Percentiles rank a stretch among this genome's conserved stretches.
Conservation (phyloP, 148 eudicot species). For the Limonium bicolor region DNA sequence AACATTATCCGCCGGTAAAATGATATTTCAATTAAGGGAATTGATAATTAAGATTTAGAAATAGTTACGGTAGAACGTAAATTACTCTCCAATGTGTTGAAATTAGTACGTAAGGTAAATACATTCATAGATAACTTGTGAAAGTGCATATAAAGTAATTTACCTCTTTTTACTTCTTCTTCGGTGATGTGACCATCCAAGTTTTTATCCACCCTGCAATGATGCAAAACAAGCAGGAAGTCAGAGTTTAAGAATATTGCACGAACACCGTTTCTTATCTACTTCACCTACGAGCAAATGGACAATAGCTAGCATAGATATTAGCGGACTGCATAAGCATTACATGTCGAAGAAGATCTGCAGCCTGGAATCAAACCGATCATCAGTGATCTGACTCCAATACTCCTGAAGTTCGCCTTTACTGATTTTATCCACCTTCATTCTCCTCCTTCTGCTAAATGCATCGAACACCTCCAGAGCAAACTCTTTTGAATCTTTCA, state of each 20-base stretch:
- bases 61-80: too few relatives aligned
- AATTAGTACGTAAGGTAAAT: too few relatives aligned
- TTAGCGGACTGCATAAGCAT: constrained; percentile 6
- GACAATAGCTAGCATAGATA: not conserved
- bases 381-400: constrained; percentile 85
- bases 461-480: constrained; percentile 79
- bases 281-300: too few relatives aligned
- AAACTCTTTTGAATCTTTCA: constrained; percentile 81
- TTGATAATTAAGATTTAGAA: too few relatives aligned
- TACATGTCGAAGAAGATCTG: constrained; percentile 98
- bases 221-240: too few relatives aligned
- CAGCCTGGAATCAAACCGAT: constrained; percentile 98
- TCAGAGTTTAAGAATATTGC: too few relatives aligned
- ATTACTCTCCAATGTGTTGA: too few relatives aligned
- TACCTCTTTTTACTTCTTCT: constrained; percentile 94
- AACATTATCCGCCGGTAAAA: too few relatives aligned
- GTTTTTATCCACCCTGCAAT: constrained; percentile 94
- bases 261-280: too few relatives aligned
- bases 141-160: too few relatives aligned
- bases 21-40: too few relatives aligned
- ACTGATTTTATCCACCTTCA: constrained; percentile 72
- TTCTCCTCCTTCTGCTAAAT: constrained; percentile 65
- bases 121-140: too few relatives aligned
- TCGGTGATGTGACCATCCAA: constrained; percentile 68
- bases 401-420: constrained; percentile 70